phyloP scores from a whole-genome alignment of 441 rosid genomes.

The Croton setiger region DNA sequence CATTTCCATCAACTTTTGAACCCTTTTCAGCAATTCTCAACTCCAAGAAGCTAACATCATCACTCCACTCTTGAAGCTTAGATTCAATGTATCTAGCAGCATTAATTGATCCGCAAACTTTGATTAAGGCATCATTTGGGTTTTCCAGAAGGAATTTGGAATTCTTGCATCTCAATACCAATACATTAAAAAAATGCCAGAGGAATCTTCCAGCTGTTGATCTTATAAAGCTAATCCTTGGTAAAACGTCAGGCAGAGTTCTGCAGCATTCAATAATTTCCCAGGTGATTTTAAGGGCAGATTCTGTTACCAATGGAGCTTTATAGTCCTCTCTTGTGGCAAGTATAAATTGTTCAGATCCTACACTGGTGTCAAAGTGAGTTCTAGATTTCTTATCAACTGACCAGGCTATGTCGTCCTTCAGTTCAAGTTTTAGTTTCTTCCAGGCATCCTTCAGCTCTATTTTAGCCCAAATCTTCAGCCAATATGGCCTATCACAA shows the following conservation, averaged over 20 bases:
- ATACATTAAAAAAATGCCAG: slow-evolving; percentile 57
- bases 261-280: slow-evolving; percentile 56
- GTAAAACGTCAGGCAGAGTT: slow-evolving; percentile 40
- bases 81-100: slow-evolving; percentile 62
- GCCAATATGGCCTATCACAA: slow-evolving; percentile 62
- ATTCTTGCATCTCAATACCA: slow-evolving; percentile 50
- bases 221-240: slow-evolving; percentile 51
- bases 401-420: slow-evolving; percentile 58
- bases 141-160: slow-evolving; percentile 32
- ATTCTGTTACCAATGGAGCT: slow-evolving; percentile 62
- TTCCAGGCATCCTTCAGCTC: slow-evolving; percentile 75
- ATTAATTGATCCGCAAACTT: slow-evolving; percentile 59
- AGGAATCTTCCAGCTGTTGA: slow-evolving; percentile 59
- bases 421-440: slow-evolving; percentile 55
- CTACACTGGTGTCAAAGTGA: slow-evolving; percentile 23
- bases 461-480: slow-evolving; percentile 76
- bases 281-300: slow-evolving; percentile 47
- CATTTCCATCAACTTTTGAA: slow-evolving; percentile 14
- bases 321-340: slow-evolving; percentile 55
- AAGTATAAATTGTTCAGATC: slow-evolving; percentile 44
- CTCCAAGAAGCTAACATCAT: slow-evolving; percentile 60
- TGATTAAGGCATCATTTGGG: slow-evolving; percentile 36
- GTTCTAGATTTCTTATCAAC: slow-evolving; percentile 26
- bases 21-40: slow-evolving; percentile 46
- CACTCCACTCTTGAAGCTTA: slow-evolving; percentile 77